A percentile compares a stretch with the other conserved stretches of the same genome.
Conservation (phyloP, 108 stramenopile genomes). For the Heterococcus sp. region DNA sequence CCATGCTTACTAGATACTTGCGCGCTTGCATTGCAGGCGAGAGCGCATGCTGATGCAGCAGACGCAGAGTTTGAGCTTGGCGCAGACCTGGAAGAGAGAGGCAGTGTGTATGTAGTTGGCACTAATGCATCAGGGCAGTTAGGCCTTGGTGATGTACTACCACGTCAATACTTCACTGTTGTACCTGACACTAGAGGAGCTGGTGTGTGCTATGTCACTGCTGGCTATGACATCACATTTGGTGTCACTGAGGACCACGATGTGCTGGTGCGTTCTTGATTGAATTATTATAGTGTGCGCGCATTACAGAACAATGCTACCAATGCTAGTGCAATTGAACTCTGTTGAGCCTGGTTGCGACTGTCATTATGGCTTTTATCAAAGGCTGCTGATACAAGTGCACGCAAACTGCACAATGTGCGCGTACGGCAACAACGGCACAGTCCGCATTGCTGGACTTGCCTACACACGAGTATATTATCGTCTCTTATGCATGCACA, state of each 20-base stretch:
- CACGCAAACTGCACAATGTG: no score
- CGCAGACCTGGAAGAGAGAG: constrained; percentile 69
- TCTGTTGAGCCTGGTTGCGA: no score
- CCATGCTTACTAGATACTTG: neutral
- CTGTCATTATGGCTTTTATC: no score
- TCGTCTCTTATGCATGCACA: no score
- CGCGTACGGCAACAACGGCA: no score
- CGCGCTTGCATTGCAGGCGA: constrained; percentile 1
- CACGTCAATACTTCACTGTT: constrained; percentile 57
- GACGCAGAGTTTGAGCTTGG: constrained; percentile 62
- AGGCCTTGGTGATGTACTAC: constrained; percentile 64
- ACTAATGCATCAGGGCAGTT: constrained; percentile 65
- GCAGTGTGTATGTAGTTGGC: constrained; percentile 62
- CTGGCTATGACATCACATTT: constrained; percentile 53
- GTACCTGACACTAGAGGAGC: constrained; percentile 59
- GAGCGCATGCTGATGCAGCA: constrained; percentile 55
- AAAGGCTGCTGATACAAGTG: no score
- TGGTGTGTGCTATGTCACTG: constrained; percentile 55
- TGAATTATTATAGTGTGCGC: no score
- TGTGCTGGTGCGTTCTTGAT: constrained; percentile 59
- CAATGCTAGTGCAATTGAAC: no score
- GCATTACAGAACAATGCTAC: no score
- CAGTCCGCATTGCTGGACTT: no score
- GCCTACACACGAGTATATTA: no score
- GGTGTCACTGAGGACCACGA: constrained; percentile 69